Base-by-base conservation (phyloP, 2,329 filamentous ascomycete genomes). In the Bipolaris bicolor region DNA sequence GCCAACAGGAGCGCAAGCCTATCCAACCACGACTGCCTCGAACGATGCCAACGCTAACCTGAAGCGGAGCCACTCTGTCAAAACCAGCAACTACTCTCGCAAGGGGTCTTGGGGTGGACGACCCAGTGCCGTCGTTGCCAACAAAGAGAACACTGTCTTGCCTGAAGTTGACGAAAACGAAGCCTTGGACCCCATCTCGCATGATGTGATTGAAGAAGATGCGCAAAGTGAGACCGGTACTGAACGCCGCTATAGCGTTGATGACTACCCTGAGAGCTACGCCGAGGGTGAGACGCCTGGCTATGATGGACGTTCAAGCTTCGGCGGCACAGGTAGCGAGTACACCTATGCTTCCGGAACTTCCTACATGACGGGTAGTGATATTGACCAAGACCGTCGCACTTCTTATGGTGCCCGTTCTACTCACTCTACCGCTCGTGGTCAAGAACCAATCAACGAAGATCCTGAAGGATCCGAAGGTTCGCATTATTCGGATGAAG, bases 41-140 rank as follows among this genome's bases (percentile, higher is more conserved):
- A 49, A 59, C 9, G 65, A 55, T 36, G 76, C 76, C 46, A 78
- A 76, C 24, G 71, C 80, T 40, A 86, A 85, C 45, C 82, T 96
- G 63, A 78, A 78, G 66, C 76, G 77, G 33, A 76, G 73, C 52
- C 76, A 79, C 44, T 77, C 74, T 11, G 76, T 78, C 40, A 77
- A 77, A 62, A 77, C 71, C 1, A 71, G 68, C 48, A 65, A 61
- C 34, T 70, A 72, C 39, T 53, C 68, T 13, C 73, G 74, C 45
- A 78, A 77, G 55, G 64, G 65, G 2, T 76, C 74, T 2, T 78
- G 76, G 75, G 68, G 65, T 11, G 69, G 67, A 24, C 73, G 66
- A 26, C 71, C 72, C 0, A 76, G 66, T 48, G 65, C 60, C 37
- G 66, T 61, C 10, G 60, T 70, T 13, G 69, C 65, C 3, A 76